Base-by-base conservation (phyloP, 169 alveolate species). In the Plasmodium fragile region DNA sequence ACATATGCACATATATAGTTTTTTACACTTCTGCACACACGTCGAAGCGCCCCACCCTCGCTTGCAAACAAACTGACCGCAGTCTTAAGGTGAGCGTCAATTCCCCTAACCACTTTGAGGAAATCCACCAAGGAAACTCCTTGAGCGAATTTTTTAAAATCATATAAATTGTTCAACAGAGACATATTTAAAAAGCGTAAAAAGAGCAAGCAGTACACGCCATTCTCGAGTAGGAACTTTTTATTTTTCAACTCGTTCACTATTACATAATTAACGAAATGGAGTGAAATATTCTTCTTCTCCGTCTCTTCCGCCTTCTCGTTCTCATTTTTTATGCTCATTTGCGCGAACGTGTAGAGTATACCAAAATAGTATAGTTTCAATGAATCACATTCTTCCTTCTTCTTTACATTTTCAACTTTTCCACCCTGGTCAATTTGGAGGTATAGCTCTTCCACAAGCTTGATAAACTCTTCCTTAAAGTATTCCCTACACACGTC, bases 301-400 rank as follows among this genome's bases (percentile, higher is more conserved):
- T 43, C 55, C 52, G n/a, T n/a, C n/a, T 41, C 45, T 41, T n/a
- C n/a, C n/a, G n/a, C 52, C 52, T 8, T 41, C 34, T 16, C 22
- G 36, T 73, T 34, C 22, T 72, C 69, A 25, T 73, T 39, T n/a
- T 36, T 18, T 22, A 65, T 59, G 45, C 41, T 77, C 13, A 72
- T 53, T 89, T 89, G 79, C 11, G 81, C 71, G 28, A 22, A 89
- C 39, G 53, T 78, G 72, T 59, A 77, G 59, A 89, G 39, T 22
- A 89, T 89, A 11, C 85, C 94, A 59, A 89, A 65, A 78, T 78
- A 89, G 69, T 78, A 89, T 16, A 77, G 32, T 18, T 79, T 89
- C 71, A 89, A 89, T 59, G 25, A 78, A 65, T 78, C 81, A 11
- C 18, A 0, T 53, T 25, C 30, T 25, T 89, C 89, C 36, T 39